Evolutionary conservation across 1,284 basidiomycete genomes (phyloP), one percentile per base, ranked within the genome.

Genomic region (Marasmius sp.): DNA sequence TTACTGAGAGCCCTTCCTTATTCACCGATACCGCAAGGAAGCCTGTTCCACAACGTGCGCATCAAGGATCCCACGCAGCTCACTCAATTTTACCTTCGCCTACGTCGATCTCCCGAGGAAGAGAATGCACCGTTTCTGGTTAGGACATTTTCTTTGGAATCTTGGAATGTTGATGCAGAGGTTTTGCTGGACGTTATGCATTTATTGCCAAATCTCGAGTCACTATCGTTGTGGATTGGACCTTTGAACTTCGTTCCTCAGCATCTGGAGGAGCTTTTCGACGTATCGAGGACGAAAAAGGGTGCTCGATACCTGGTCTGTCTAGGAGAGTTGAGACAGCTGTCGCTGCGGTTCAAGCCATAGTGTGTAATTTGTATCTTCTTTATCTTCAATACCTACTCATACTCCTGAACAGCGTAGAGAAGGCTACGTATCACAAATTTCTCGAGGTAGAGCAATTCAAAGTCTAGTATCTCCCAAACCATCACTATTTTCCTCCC

Each of bases 181-280:
- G 77, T 88, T 10, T 75, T 88, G 37, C 76, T 85, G 60, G 87
- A 87, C 66, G 67, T 89, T 9, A 61, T 90, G 5, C 72, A 70
- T 7, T 71, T 86, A 41, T 71, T 91, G 16, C 76, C 78, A 2
- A 74, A 75, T n/a, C 67, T 90, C 33, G 71, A 71, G 37, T 74
- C 72, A 20, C 67, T 92, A 60, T 77, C 69, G 33, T 67, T 92
- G 48, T 84, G 79, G 69, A 77, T 89, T 61, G 89, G 90, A 2
- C 81, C 86, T 0, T 82, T 75, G 50, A 85, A 83, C 61, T 89
- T 90, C 68, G 69, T 81, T 0, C 90, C 89, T 3, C 87, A 90
- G 64, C 86, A 88, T 70, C 66, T 91, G 61, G 81, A 86, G 65
- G 82, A 85, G 48, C 73, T 91, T 38, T 80, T 91, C 61, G 68